These are phyloP conservation scores for Aspergillus nanangensis DNA, from an alignment of 495 filamentous ascomycete species.

Conservation along the genomic window DNA sequence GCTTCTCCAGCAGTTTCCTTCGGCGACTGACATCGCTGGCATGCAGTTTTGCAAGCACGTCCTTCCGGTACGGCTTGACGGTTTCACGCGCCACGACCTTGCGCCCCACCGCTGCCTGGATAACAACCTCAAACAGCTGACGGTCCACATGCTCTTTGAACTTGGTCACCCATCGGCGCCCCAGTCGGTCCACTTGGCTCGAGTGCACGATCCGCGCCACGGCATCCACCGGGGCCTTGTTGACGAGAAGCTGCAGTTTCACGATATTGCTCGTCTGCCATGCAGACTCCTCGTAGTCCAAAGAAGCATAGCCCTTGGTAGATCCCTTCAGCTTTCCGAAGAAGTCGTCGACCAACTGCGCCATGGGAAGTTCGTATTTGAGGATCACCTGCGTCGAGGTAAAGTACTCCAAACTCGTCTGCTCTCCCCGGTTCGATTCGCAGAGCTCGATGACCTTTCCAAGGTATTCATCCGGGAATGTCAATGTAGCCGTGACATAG, in stretches of 20 bases:
- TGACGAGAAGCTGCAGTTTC: conserved; percentile 90
- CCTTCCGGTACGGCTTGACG: conserved; percentile 94
- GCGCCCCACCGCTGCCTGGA: conserved; percentile 83
- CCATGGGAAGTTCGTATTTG: conserved; percentile 83
- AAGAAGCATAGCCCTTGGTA: conserved; percentile 76
- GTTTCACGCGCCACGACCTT: conserved; percentile 88
- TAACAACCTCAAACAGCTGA: conserved; percentile 94
- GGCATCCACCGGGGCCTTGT: conserved; percentile 88
- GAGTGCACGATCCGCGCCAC: conserved; percentile 84
- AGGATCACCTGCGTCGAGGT: conserved; percentile 92
- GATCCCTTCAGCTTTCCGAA: conserved; percentile 94
- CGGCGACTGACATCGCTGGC: conserved; percentile 80
- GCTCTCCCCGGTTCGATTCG: conserved; percentile 81
- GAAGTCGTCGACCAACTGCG: conserved; percentile 91
- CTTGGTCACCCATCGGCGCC: conserved; percentile 84
- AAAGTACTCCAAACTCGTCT: conserved; percentile 84
- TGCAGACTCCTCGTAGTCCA: conserved; percentile 94
- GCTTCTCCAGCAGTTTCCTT: conserved; percentile 88
- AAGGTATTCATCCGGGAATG: conserved; percentile 87
- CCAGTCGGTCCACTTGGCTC: conserved; percentile 71
- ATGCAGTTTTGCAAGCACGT: conserved; percentile 89
- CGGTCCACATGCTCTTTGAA: conserved; percentile 96
- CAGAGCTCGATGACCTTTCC: conserved; percentile 94
- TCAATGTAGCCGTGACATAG: conserved; percentile 80
- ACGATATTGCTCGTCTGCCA: conserved; percentile 77